A percentile compares a stretch with the other conserved stretches of the same genome.
These are phyloP conservation scores for Smallanthus sonchifolius DNA, from an alignment of 129 eudicot genomes.

Conservation along the genomic window DNA sequence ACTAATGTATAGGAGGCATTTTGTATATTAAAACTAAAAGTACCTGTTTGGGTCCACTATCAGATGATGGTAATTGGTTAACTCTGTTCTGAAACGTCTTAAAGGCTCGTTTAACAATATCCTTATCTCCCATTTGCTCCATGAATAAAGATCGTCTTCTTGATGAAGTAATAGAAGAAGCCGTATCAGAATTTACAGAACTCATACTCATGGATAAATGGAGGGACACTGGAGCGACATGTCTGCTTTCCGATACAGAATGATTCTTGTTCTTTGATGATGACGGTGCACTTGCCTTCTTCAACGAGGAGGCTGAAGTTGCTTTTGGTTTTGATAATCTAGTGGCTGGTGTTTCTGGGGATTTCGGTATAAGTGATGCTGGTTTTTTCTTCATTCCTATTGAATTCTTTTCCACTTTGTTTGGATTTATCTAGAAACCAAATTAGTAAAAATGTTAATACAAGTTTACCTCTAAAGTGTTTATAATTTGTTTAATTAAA, in stretches of 20 bases:
- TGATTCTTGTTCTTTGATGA: constrained; percentile 43
- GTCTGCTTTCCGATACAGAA: constrained; percentile 38
- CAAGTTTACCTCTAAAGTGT: neutral
- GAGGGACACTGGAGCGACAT: constrained; percentile 46
- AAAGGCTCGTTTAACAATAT: constrained; percentile 84
- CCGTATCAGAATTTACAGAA: constrained; percentile 43
- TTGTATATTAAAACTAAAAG: constrained; percentile 1
- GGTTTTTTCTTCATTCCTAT: constrained; percentile 43
- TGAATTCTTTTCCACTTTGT: constrained; percentile 35
- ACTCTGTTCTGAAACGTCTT: constrained; percentile 66
- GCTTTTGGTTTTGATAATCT: constrained; percentile 39
- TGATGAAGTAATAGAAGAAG: constrained; percentile 40
- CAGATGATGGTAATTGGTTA: constrained; percentile 40
- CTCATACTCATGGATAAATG: constrained; percentile 71
- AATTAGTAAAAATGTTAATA: constrained; percentile 19
- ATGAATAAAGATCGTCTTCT: constrained; percentile 70
- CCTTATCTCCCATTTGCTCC: constrained; percentile 98
- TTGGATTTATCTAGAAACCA: constrained; percentile 43
- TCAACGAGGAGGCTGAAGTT: constrained; percentile 12
- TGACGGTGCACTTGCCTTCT: constrained; percentile 37
- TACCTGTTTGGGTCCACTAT: constrained; percentile 49
- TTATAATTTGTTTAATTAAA: neutral
- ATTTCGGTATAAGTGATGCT: constrained; percentile 44
- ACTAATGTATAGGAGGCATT: neutral
- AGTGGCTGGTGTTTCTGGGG: constrained; percentile 37